These are phyloP conservation scores for Xerocomus brunneocitrinus DNA, from an alignment of 768 basidiomycete species.

Conservation along the genomic window DNA sequence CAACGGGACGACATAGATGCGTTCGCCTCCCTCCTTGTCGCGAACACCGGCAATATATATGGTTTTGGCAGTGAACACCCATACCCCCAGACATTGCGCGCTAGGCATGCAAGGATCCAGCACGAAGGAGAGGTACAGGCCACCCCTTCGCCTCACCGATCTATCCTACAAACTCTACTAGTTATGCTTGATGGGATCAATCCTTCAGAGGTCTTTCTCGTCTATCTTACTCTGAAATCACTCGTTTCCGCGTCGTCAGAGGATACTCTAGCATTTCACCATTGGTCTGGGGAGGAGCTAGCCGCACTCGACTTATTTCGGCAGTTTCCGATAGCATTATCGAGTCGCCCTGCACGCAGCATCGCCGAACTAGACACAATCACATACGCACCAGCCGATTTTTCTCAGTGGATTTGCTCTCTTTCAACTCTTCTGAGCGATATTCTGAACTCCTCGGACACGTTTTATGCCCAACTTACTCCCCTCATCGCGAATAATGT, in stretches of 20 bases:
- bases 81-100: slow-evolving; percentile 38
- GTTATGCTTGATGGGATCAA: slow-evolving; percentile 52
- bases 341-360: slow-evolving; percentile 27
- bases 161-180: slow-evolving; percentile 51
- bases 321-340: slow-evolving; percentile 38
- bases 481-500: slow-evolving; percentile 52
- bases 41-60: slow-evolving; percentile 55
- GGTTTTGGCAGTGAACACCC: slow-evolving; percentile 55
- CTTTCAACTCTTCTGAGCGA: slow-evolving; percentile 57
- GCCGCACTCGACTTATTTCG: slow-evolving; percentile 47
- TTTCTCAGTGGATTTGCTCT: slow-evolving; percentile 57
- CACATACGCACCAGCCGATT: slow-evolving; percentile 43
- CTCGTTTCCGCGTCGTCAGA: slow-evolving; percentile 40
- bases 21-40: slow-evolving; percentile 61
- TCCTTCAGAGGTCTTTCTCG: slow-evolving; percentile 46
- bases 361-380: slow-evolving; percentile 35
- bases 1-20: slow-evolving; percentile 66
- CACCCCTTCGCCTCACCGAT: slow-evolving; percentile 38
- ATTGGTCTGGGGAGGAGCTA: slow-evolving; percentile 39
- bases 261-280: slow-evolving; percentile 25
- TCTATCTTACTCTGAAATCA: slow-evolving; percentile 63
- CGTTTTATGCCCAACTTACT: slow-evolving; percentile 66
- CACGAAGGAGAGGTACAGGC: slow-evolving; percentile 17
- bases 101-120: slow-evolving; percentile 28
- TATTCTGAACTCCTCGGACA: slow-evolving; percentile 46